Percentiles rank a stretch among this genome's conserved stretches.
Evolutionary conservation across 2,329 filamentous ascomycete species (phyloP).

Genomic region (Fusarium duplospermum): DNA sequence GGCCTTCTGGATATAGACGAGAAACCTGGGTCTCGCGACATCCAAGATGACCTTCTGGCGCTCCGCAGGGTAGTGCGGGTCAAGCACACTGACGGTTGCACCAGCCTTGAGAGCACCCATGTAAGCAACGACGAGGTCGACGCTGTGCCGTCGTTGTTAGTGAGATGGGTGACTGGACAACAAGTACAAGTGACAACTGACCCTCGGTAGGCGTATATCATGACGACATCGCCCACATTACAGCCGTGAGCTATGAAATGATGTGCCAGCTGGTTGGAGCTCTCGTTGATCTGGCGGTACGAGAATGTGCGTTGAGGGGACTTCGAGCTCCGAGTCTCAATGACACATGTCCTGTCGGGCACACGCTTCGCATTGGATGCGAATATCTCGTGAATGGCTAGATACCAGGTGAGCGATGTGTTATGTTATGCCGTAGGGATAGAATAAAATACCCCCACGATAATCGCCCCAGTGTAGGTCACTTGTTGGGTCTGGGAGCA

Average conservation of each 20-base stretch:
- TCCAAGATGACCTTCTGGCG: slow-evolving; percentile 72
- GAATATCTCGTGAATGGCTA: slow-evolving; percentile 10
- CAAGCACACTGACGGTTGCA: slow-evolving; percentile 30
- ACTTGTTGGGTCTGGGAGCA: slow-evolving; percentile 3
- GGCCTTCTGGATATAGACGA: slow-evolving; percentile 79
- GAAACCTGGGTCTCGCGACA: slow-evolving; percentile 76
- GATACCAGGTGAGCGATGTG: not conserved
- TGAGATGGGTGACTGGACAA: not conserved
- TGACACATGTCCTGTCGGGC: slow-evolving; percentile 68
- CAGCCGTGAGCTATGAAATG: slow-evolving; percentile 75
- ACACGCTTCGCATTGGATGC: slow-evolving; percentile 72
- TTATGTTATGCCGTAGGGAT: not conserved
- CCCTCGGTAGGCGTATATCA: slow-evolving; percentile 84
- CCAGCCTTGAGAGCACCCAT: slow-evolving; percentile 74
- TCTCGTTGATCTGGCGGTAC: slow-evolving; percentile 88
- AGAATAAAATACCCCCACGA: not conserved
- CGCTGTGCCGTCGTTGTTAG: slow-evolving; percentile 47
- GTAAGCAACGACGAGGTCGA: slow-evolving; percentile 73
- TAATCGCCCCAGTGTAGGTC: slow-evolving; percentile 1
- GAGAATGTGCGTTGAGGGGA: slow-evolving; percentile 76
- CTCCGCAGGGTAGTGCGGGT: slow-evolving; percentile 45
- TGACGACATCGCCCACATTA: slow-evolving; percentile 86
- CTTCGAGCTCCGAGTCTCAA: slow-evolving; percentile 58
- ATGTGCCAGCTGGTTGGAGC: slow-evolving; percentile 83
- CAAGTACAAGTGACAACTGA: not conserved